Evolutionary conservation across 768 basidiomycete species (phyloP).

Genomic region (Auricularia sp.): DNA sequence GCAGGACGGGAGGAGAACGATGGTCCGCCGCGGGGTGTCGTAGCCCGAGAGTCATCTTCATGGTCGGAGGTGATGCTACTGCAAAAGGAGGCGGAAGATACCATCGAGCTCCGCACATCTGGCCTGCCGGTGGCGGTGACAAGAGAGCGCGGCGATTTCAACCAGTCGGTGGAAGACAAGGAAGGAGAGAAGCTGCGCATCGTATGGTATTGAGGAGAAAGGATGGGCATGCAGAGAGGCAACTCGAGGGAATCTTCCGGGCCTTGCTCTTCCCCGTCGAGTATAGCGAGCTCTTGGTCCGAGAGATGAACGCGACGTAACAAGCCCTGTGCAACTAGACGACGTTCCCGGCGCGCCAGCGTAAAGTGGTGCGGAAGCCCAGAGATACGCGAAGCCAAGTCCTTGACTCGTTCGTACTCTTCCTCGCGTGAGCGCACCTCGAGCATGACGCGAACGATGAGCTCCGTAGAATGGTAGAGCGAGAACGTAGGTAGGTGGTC

Average conservation of each 20-base stretch:
- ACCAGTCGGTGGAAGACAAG: neutral
- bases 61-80: neutral
- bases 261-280: constrained; percentile 10
- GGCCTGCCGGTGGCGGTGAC: neutral
- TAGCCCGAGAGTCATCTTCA: neutral
- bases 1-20: constrained; percentile 3
- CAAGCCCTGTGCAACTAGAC: constrained; percentile 59
- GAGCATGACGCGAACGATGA: constrained; percentile 66
- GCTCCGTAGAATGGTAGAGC: constrained; percentile 50
- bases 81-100: neutral
- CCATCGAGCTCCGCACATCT: neutral
- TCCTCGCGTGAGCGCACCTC: constrained; percentile 84
- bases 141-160: neutral
- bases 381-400: constrained; percentile 46
- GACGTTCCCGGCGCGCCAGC: constrained; percentile 63
- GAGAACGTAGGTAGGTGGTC: constrained; percentile 64
- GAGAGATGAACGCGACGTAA: constrained; percentile 36
- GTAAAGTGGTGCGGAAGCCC: constrained; percentile 44
- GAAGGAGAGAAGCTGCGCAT: neutral
- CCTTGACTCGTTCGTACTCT: constrained; percentile 68
- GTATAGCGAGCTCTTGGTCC: constrained; percentile 17
- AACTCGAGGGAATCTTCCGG: constrained; percentile 3
- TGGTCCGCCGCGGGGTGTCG: constrained; percentile 2
- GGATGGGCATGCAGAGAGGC: constrained; percentile 8
- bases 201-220: neutral